Base-by-base conservation (phyloP, 441 rosid species). In the Populus hybrid region DNA sequence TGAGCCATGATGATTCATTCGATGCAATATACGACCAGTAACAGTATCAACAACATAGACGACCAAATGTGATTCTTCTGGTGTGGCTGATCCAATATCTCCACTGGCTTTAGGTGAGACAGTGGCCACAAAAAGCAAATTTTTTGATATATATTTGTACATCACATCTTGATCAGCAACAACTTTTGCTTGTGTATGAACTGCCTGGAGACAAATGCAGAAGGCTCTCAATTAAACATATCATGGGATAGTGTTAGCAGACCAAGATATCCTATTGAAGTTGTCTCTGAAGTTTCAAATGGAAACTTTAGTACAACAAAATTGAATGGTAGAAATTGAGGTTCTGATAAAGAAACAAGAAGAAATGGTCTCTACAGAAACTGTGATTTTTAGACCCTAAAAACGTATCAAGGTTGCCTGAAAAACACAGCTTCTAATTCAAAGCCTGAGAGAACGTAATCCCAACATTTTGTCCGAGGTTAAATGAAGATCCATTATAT, bases 181-280 rank as follows among this genome's bases (percentile, higher is more conserved):
- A 67, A 85, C 91, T 91, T 97, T 97, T 81, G 99, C 99, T 89
- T 95, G 99, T 80, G 98, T 97, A 83, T 95, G 99, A 81, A 97
- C 95, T 70, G 90, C 99, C 99, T 97, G 83, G 46, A 72, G 61
- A 85, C 68, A 80, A 70, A 80, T 78, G 65, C n/a, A 65, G 38
- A 74, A 76, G 5, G 3, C 61, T 16, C 61, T 54, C 61, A 54
- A 54, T 54, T 54, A 54, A 54, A 54, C 59, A 18, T 54, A 50
- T 50, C 7, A 54, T 54, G 61, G 61, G 61, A 54, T 16, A 54
- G n/a, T 5, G 59, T 50, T 16, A 50, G n/a, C 59, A 50, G 59
- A 50, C n/a, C 6, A 21, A 12, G 59, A 50, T 50, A 50, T 50
- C 59, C 59, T 50, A 50, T 14, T 50, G 59, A 50, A 5, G 20